Evolutionary conservation across 345 rosid genomes (phyloP).

Genomic region (Boechera retrofracta): DNA sequence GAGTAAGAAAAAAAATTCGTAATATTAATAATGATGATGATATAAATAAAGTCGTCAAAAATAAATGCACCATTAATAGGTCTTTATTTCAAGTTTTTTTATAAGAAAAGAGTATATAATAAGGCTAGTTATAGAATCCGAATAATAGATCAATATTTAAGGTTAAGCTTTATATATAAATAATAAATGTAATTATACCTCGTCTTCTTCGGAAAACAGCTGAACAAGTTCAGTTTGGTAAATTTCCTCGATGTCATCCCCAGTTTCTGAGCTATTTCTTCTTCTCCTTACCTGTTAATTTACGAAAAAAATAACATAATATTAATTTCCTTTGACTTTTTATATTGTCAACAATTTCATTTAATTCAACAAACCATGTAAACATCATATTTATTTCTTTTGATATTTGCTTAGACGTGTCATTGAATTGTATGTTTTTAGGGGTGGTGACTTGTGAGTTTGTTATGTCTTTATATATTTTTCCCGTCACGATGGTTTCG

Average conservation of each 20-base stretch:
- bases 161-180: background rate
- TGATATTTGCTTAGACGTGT: constrained; percentile 35
- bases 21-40: constrained; percentile 1
- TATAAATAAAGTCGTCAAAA: background rate
- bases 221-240: constrained; percentile 88
- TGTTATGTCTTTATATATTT: constrained; percentile 39
- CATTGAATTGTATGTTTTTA: constrained; percentile 29
- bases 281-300: constrained; percentile 59
- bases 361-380: constrained; percentile 29
- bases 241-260: constrained; percentile 55
- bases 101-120: background rate
- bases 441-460: constrained; percentile 47
- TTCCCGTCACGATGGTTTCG: constrained; percentile 67
- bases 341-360: background rate
- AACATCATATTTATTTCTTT: background rate
- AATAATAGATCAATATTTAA: background rate
- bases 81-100: background rate
- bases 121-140: background rate
- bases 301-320: background rate
- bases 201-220: constrained; percentile 92
- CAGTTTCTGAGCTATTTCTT: constrained; percentile 57
- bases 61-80: constrained; percentile 6
- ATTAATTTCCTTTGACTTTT: background rate
- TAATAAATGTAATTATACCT: constrained; percentile 53
- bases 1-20: background rate